These are phyloP conservation scores for Didymella glomerata DNA, from an alignment of 2,329 filamentous ascomycete species.

Conservation along the genomic window DNA sequence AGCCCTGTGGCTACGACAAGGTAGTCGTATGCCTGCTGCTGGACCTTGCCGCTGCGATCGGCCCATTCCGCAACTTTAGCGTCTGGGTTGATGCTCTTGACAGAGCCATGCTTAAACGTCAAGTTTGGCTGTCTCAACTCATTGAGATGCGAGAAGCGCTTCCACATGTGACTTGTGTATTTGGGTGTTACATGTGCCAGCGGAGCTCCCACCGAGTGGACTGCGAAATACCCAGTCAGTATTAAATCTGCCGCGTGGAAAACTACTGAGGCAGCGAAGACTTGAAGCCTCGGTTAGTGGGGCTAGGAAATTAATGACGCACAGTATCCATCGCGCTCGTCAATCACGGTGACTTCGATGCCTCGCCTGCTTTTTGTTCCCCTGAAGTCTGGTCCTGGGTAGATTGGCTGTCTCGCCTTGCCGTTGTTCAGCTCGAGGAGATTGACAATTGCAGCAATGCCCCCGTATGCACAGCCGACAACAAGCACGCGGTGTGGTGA, in stretches of 20 bases:
- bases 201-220: constrained; percentile 78
- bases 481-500: constrained; percentile 63
- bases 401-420: constrained; percentile 57
- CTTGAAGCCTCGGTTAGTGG: constrained; percentile 30
- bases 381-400: constrained; percentile 49
- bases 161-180: constrained; percentile 75
- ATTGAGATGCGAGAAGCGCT: constrained; percentile 71
- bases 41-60: constrained; percentile 59
- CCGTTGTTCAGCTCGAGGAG: constrained; percentile 72
- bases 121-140: constrained; percentile 71
- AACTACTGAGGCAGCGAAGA: constrained; percentile 1
- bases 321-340: constrained; percentile 87
- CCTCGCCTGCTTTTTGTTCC: constrained; percentile 57
- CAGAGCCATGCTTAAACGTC: constrained; percentile 70
- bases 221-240: constrained; percentile 54
- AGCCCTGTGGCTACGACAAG: constrained; percentile 77
- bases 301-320: constrained; percentile 45
- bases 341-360: constrained; percentile 75
- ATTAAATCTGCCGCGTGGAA: constrained; percentile 22
- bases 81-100: constrained; percentile 67
- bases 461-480: constrained; percentile 76
- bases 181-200: constrained; percentile 71
- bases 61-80: constrained; percentile 67
- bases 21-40: constrained; percentile 70
- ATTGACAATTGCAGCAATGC: constrained; percentile 71